These are phyloP conservation scores for Naganishia randhawae DNA, from an alignment of 768 basidiomycete species.

Conservation along the genomic window DNA sequence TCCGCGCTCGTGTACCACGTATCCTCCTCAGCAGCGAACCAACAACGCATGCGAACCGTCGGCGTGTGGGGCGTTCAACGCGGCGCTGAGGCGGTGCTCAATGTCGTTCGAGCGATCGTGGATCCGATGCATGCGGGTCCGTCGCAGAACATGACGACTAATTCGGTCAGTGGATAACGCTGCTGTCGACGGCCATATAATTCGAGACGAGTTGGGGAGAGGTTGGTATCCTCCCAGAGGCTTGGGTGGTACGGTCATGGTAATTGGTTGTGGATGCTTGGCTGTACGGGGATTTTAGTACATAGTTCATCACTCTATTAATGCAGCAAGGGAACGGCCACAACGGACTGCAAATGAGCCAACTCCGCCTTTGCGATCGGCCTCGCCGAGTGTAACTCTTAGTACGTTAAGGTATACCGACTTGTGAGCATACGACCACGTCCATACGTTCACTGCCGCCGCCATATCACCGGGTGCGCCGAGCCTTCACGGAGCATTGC, in stretches of 20 bases:
- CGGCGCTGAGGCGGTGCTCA: slow-evolving; percentile 81
- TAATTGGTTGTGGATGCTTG: too few species aligned
- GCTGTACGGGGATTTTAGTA: too few species aligned
- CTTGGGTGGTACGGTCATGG: too few species aligned
- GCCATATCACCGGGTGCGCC: background rate
- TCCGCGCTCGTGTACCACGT: slow-evolving; percentile 94
- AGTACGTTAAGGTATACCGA: background rate
- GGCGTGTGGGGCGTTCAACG: slow-evolving; percentile 91
- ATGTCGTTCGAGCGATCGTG: slow-evolving; percentile 69
- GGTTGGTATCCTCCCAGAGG: too few species aligned
- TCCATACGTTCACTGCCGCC: too few species aligned
- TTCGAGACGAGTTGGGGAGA: too few species aligned
- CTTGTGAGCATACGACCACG: background rate
- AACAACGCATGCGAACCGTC: slow-evolving; percentile 82
- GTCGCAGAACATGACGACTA: slow-evolving; percentile 6
- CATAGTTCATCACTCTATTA: background rate
- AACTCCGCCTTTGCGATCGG: background rate
- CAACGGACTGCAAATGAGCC: background rate
- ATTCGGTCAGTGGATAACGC: too few species aligned
- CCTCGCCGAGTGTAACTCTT: background rate
- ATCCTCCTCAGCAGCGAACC: slow-evolving; percentile 67
- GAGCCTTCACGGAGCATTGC: background rate
- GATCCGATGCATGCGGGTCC: slow-evolving; percentile 56
- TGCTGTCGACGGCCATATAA: too few species aligned
- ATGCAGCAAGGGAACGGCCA: background rate